Evolutionary conservation across 179 eudicot genomes (phyloP).

Genomic region (Sideroxylon spinosum): DNA sequence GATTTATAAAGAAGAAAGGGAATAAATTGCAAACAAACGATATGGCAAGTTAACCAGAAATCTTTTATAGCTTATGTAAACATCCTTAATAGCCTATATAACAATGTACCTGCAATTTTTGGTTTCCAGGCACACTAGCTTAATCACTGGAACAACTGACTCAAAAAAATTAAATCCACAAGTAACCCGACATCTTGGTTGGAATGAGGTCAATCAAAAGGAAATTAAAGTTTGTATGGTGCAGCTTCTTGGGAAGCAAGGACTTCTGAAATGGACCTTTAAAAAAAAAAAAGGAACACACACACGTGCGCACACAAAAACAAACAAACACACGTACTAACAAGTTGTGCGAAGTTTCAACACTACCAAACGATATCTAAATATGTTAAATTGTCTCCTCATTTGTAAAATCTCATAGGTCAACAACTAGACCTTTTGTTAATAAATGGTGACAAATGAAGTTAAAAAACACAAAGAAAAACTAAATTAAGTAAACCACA

Average conservation of each 20-base stretch:
- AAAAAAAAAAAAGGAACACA: too few species aligned
- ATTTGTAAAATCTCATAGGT: neutral
- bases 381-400: too few species aligned
- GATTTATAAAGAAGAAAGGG: constrained; percentile 4
- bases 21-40: neutral
- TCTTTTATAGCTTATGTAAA: neutral
- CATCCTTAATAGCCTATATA: neutral
- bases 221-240: neutral
- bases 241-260: too few species aligned
- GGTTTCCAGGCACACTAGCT: neutral
- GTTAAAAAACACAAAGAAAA: neutral
- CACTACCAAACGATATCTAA: too few species aligned
- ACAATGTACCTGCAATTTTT: neutral
- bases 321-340: neutral
- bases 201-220: neutral
- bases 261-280: too few species aligned
- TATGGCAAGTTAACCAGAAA: neutral
- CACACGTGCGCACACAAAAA: too few species aligned
- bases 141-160: neutral
- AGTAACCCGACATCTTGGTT: neutral
- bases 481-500: neutral
- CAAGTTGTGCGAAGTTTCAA: neutral
- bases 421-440: neutral
- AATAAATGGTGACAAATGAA: neutral
- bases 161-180: neutral